These are phyloP conservation scores for Neofusicoccum sp. DNA, from an alignment of 2,329 filamentous ascomycete genomes.

Conservation along the genomic window DNA sequence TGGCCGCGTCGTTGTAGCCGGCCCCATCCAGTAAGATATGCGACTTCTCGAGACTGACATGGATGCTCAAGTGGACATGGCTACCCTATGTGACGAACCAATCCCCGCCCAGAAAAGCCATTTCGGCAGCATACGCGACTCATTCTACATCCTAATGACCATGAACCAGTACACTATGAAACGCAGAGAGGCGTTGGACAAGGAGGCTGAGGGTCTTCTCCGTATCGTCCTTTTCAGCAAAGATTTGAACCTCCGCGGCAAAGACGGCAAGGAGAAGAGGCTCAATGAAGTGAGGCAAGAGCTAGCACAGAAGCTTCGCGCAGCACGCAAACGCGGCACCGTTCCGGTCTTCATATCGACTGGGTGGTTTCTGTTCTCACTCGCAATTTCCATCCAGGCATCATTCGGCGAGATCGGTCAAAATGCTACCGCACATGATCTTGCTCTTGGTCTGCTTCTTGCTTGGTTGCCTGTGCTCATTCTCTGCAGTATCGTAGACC, in stretches of 20 bases:
- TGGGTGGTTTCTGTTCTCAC: slow-evolving; percentile 43
- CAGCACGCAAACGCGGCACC: slow-evolving; percentile 41
- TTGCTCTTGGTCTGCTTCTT: slow-evolving; percentile 45
- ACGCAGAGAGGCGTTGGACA: slow-evolving; percentile 23
- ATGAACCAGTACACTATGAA: slow-evolving; percentile 47
- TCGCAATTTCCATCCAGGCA: slow-evolving; percentile 37
- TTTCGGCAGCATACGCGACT: slow-evolving; percentile 42
- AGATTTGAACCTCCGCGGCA: slow-evolving; percentile 32
- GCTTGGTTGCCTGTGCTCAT: slow-evolving; percentile 49
- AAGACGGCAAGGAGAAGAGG: slow-evolving; percentile 26
- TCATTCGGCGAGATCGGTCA: slow-evolving; percentile 38
- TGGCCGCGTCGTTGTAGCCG: background rate
- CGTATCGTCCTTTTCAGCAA: slow-evolving; percentile 43
- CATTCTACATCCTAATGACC: slow-evolving; percentile 44
- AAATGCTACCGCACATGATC: slow-evolving; percentile 44
- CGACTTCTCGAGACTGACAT: background rate
- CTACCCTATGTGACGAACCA: slow-evolving; percentile 30
- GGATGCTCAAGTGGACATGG: slow-evolving; percentile 35
- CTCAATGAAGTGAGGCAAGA: slow-evolving; percentile 35
- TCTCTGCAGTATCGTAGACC: slow-evolving; percentile 45
- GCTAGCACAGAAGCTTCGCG: slow-evolving; percentile 41
- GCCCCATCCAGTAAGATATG: background rate
- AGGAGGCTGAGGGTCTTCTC: slow-evolving; percentile 39
- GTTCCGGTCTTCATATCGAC: slow-evolving; percentile 44
- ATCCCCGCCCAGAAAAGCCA: slow-evolving; percentile 30